phyloP scores from a whole-genome alignment of 495 filamentous ascomycete genomes.

The Daldinia decipiens region DNA sequence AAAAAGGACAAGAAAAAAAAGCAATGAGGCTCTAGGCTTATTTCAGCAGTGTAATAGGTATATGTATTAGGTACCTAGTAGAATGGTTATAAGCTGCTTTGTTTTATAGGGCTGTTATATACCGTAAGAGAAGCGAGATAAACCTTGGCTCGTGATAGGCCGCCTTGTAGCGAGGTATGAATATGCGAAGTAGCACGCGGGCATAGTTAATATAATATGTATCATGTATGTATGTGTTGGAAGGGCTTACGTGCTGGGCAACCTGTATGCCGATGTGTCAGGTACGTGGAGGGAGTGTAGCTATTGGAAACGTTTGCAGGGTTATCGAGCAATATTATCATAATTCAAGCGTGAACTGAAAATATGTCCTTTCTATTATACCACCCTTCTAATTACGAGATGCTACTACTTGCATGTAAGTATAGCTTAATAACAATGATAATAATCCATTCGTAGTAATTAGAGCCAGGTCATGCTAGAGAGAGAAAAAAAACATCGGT shows the following conservation, averaged over 20 bases:
- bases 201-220: too few species aligned
- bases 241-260: not conserved
- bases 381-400: not conserved
- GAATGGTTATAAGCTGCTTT: too few species aligned
- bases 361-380: not conserved
- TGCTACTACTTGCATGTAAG: not conserved
- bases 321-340: not conserved
- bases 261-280: not conserved
- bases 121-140: not conserved
- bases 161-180: not conserved
- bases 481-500: not conserved
- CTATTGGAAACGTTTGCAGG: not conserved
- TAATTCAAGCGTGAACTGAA: not conserved
- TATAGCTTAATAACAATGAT: not conserved
- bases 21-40: not conserved
- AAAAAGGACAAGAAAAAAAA: not conserved
- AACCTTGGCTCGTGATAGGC: not conserved
- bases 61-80: too few species aligned
- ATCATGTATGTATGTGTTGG: not conserved
- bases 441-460: not conserved
- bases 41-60: too few species aligned
- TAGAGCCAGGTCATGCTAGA: not conserved
- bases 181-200: not conserved
- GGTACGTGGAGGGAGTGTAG: not conserved
- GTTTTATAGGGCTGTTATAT: not conserved